Conservation (phyloP, 2,329 filamentous ascomycete genomes). For the Teratosphaeria destructans region DNA sequence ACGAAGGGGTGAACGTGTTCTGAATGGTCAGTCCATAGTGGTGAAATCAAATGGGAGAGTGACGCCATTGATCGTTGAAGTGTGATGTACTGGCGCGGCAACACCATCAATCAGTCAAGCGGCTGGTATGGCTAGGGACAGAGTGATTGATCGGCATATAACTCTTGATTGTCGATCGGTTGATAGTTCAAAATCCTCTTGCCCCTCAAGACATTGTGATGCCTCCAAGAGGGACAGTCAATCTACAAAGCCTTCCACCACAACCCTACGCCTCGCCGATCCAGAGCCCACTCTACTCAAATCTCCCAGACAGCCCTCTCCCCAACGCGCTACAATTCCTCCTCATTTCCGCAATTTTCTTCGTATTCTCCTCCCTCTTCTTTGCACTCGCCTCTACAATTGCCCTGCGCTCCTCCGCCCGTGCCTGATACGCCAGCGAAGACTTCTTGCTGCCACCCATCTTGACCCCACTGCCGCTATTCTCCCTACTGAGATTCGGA, state of each 20-base stretch:
- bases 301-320: constrained; percentile 15
- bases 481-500: constrained; percentile 13
- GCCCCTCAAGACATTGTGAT: too few relatives aligned
- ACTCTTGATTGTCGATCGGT: too few relatives aligned
- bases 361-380: constrained; percentile 39
- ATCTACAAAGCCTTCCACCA: not conserved
- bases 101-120: too few relatives aligned
- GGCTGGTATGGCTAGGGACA: too few relatives aligned
- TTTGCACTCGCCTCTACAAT: constrained; percentile 42
- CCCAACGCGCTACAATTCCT: constrained; percentile 27
- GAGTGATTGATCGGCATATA: too few relatives aligned
- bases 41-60: not conserved
- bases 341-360: constrained; percentile 32
- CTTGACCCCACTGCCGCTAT: constrained; percentile 27
- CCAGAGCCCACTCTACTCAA: not conserved
- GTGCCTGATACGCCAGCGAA: constrained; percentile 49
- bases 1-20: not conserved
- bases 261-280: not conserved
- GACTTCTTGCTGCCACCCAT: constrained; percentile 48
- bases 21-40: not conserved
- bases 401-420: constrained; percentile 46
- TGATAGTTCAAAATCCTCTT: too few relatives aligned
- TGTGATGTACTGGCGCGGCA: too few relatives aligned
- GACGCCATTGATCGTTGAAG: too few relatives aligned
- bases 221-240: not conserved